A percentile compares a stretch with the other conserved stretches of the same genome.
These are phyloP conservation scores for Hordeum pubiflorum DNA, from an alignment of 202 grass and related monocot species.

Conservation along the genomic window DNA sequence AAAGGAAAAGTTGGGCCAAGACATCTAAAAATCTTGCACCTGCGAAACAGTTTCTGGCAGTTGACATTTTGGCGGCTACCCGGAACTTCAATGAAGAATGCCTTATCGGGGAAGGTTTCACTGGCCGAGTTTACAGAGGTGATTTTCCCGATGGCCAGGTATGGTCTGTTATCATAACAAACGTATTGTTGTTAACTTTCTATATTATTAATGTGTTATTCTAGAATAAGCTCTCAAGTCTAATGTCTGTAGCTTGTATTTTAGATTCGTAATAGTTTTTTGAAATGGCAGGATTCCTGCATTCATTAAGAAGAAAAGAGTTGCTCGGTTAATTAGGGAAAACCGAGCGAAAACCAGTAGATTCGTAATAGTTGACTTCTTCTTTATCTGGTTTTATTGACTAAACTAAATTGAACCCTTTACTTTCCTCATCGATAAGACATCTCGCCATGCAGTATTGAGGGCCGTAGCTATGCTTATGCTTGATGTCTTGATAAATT, in stretches of 20 bases:
- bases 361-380: background rate
- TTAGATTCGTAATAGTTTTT: background rate
- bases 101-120: slow-evolving; percentile 76
- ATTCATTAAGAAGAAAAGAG: no score
- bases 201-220: slow-evolving; percentile 13
- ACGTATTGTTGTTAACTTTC: background rate
- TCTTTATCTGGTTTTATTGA: background rate
- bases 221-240: slow-evolving; percentile 13
- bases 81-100: slow-evolving; percentile 70
- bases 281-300: no score
- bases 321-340: no score
- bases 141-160: slow-evolving; percentile 89
- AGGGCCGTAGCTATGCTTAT: slow-evolving; percentile 2
- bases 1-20: slow-evolving; percentile 59
- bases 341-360: background rate
- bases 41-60: slow-evolving; percentile 60
- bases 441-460: slow-evolving; percentile 10
- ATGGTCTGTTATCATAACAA: slow-evolving; percentile 9
- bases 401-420: background rate
- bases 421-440: background rate
- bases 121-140: slow-evolving; percentile 83
- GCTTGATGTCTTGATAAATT: slow-evolving; percentile 11
- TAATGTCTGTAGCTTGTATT: slow-evolving; percentile 14
- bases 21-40: slow-evolving; percentile 58
- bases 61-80: slow-evolving; percentile 63